A percentile compares a stretch with the other conserved stretches of the same genome.
Conservation (phyloP, 345 rosid genomes). For the Nasturtium officinale region DNA sequence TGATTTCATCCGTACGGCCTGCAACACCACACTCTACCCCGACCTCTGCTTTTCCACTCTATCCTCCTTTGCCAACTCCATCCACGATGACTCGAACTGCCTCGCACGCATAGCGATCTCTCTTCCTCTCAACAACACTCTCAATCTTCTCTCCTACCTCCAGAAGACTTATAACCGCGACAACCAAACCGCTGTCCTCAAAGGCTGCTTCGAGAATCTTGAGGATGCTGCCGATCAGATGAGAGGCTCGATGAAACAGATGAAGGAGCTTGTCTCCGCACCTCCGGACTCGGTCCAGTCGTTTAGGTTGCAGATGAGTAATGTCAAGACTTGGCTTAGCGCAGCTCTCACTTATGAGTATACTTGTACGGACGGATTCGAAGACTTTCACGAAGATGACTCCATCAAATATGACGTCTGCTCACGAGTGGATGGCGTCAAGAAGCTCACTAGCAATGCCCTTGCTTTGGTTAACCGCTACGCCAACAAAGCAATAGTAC, state of each 20-base stretch:
- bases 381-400: conserved; percentile 49
- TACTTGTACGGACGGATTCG: conserved; percentile 79
- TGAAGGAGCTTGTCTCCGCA: conserved; percentile 48
- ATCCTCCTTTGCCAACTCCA: conserved; percentile 53
- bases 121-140: conserved; percentile 54
- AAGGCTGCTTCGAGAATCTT: conserved; percentile 76
- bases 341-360: conserved; percentile 81
- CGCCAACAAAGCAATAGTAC: conserved; percentile 46
- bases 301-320: conserved; percentile 73
- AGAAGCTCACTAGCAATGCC: conserved; percentile 79
- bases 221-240: conserved; percentile 78
- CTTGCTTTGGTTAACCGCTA: conserved; percentile 61
- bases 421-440: conserved; percentile 50
- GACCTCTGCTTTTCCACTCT: conserved; percentile 74
- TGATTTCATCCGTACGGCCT: conserved; percentile 67
- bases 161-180: conserved; percentile 15
- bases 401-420: conserved; percentile 55
- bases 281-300: conserved; percentile 39
- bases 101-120: conserved; percentile 64
- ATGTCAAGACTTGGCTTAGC: conserved; percentile 94
- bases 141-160: conserved; percentile 50
- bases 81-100: conserved; percentile 54
- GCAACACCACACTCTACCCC: conserved; percentile 71
- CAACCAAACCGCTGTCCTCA: conserved; percentile 45
- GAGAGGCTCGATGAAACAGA: conserved; percentile 68